Base-by-base conservation (phyloP, 75 land plant species). In the Picea sitchensis region DNA sequence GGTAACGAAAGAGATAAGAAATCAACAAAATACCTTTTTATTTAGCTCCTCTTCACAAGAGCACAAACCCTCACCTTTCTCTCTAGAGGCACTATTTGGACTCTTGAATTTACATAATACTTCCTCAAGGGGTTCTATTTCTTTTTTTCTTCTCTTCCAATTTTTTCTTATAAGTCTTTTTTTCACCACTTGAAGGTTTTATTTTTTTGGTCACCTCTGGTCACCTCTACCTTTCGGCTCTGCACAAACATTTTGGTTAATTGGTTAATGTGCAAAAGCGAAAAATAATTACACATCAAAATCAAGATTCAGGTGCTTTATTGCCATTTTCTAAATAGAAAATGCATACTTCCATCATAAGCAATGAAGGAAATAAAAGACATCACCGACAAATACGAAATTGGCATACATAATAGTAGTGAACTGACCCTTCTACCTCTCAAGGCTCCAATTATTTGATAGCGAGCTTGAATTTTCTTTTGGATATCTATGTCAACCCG, bases 41-140 rank as follows among this genome's bases (percentile, higher is more conserved):
- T 96, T 75, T 17, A 96, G 91, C 79, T 96, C 96, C 76, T 86
- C 93, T 79, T 92, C 94, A 12, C 90, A 90, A 41, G 90, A 91
- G 62, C 93, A 91, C 65, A 91, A 59, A 60, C 83, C 84, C 68
- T 65, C 51, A 68, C 85, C 84, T 41, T 81, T 83, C 74, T 85
- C 86, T 12, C 84, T 81, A 4, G 44, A 61, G 64, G 69, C 81
- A 79, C 4, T 80, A 79, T 87, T 84, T 65, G 86, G 71, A 73
- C 23, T 72, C 17, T 85, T 87, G 75, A 96, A 74, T 79, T 87
- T 90, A 58, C 84, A 88, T 41, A 91, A 68, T 15, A 84, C 90
- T n/a, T 77, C 80, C 59, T 90, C 83, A 32, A 96, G 83, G 44
- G 96, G 98, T 54, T 81, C 87, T 74, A 91, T 87, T 81, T 91